A percentile compares a stretch with the other conserved stretches of the same genome.
Evolutionary conservation across 768 basidiomycete species (phyloP).

Genomic region (Suillus paluster): DNA sequence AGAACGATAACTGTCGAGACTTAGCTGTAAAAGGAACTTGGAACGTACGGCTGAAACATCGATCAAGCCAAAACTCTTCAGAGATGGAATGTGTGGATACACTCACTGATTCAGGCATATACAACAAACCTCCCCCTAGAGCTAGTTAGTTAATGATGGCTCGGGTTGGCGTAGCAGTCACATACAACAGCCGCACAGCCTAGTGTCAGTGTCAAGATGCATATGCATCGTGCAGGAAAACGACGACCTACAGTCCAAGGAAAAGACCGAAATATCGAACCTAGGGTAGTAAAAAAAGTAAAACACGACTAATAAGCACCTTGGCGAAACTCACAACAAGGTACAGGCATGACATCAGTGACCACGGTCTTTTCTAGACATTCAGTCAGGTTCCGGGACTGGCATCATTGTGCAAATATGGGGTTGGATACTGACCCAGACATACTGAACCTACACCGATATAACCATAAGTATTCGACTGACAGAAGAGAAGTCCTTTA

Average conservation of each 20-base stretch:
- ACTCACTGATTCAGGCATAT: slow-evolving; percentile 4
- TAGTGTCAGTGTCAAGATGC: not conserved
- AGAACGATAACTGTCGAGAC: not conserved
- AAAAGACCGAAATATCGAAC: slow-evolving; percentile 4
- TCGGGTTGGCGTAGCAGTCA: not conserved
- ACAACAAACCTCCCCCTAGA: slow-evolving; percentile 6
- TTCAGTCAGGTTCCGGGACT: not conserved
- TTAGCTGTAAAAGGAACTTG: not conserved
- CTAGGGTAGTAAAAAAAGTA: not conserved
- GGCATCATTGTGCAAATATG: not conserved
- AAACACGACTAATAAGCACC: not conserved
- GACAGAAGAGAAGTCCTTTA: not conserved
- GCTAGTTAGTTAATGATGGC: not conserved
- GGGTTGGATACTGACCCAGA: not conserved
- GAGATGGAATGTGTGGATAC: no score
- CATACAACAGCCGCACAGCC: not conserved
- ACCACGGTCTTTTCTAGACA: not conserved
- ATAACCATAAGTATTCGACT: not conserved
- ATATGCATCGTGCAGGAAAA: not conserved
- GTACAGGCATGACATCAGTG: slow-evolving; percentile 2
- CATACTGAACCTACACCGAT: not conserved
- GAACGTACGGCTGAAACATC: not conserved
- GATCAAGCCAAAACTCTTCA: not conserved
- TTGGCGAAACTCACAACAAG: not conserved
- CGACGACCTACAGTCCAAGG: not conserved